Evolutionary conservation across 1,284 basidiomycete genomes (phyloP), one percentile per base, ranked within the genome.

Genomic region (Trichosporon asahii): DNA sequence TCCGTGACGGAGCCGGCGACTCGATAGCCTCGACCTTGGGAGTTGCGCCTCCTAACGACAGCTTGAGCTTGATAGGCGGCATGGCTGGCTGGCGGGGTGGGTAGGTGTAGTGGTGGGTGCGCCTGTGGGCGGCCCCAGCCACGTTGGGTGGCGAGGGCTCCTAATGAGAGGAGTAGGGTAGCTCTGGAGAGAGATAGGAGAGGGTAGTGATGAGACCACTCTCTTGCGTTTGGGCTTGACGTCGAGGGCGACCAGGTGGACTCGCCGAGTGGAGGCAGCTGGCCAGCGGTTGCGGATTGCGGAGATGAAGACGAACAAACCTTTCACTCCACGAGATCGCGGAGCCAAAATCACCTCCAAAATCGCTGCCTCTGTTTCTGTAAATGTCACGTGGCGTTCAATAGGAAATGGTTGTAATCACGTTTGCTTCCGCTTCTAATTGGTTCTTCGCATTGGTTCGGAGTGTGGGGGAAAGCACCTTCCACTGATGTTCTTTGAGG

Each of bases 161-260:
- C 3, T 15, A 15, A 37, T 21, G 29, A 25, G 66, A 57, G 25
- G 33, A 57, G 18, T 29, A 11, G 21, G 15, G 31, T 35, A 57
- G 23, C n/a, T 57, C 66, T 53, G 6, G 31, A 29, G 2, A n/a
- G 33, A 7, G 23, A n/a, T 49, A 31, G 8, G 86, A 85, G 33
- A 91, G 83, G 76, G 90, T 88, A 40, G 87, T 80, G 69, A n/a
- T 89, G 83, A 49, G 21, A 33, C 31, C 23, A 14, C 33, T 4
- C 12, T 37, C 12, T 18, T 8, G 11, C 14, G 57, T 14, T 31
- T 15, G 29, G 27, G 18, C 11, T 44, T 46, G 65, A n/a, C 27
- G 65, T 25, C 23, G 66, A 21, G 35, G 33, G 86, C 27, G 37
- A 37, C 46, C 72, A 65, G 73, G 73, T 74, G 72, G 75, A 74